Conservation (phyloP, 2,329 filamentous ascomycete species). For the Sclerotinia subarctica region DNA sequence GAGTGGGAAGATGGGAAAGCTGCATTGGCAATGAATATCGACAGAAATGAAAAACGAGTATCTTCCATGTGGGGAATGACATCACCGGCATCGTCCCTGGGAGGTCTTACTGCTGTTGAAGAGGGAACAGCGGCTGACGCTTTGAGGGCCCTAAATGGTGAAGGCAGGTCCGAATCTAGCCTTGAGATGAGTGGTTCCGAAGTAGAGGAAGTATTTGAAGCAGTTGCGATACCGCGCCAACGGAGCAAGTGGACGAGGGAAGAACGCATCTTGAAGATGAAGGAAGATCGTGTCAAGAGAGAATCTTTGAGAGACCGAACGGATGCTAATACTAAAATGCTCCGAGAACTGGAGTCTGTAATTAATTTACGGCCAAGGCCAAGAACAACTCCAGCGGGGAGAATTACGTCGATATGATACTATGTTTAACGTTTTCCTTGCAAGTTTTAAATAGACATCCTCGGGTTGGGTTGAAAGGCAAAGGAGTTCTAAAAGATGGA, state of each 20-base stretch:
- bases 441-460: constrained; percentile 9
- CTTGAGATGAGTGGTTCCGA: constrained; percentile 55
- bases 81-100: constrained; percentile 61
- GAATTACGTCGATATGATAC: constrained; percentile 39
- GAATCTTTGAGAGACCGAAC: constrained; percentile 68
- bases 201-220: constrained; percentile 83
- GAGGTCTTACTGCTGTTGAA: constrained; percentile 61
- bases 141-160: constrained; percentile 74
- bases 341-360: constrained; percentile 87
- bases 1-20: constrained; percentile 87
- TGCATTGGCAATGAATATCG: constrained; percentile 77
- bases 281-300: constrained; percentile 77
- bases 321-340: constrained; percentile 83
- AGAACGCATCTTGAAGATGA: constrained; percentile 82
- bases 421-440: constrained; percentile 20
- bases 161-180: constrained; percentile 51
- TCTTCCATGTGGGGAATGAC: constrained; percentile 56
- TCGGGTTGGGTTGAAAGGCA: constrained; percentile 7
- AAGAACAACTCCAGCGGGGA: constrained; percentile 30
- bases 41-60: constrained; percentile 71
- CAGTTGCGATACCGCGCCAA: constrained; percentile 71
- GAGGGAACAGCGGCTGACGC: constrained; percentile 66
- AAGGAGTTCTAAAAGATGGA: constrained; percentile 11
- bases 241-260: constrained; percentile 74
- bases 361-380: constrained; percentile 58